Conservation (phyloP, 352 stramenopile species). For the Blastocystis hominis region DNA sequence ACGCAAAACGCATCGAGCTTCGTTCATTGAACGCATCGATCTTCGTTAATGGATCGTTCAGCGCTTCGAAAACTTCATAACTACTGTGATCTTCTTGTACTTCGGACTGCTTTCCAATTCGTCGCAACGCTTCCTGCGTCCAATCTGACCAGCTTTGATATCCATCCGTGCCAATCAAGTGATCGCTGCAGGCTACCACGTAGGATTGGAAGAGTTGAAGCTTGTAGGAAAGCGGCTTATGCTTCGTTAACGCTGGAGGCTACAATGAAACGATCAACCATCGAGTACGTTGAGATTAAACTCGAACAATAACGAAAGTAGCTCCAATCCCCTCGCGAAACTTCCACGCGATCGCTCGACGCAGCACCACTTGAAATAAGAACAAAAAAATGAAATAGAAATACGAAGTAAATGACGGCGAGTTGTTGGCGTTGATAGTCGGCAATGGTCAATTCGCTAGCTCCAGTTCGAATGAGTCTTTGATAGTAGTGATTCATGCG, state of each 20-base stretch:
- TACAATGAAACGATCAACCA: not conserved
- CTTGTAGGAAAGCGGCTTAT: not conserved
- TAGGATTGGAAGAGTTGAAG: conserved; percentile 22
- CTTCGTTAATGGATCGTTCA: not conserved
- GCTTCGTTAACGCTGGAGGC: not conserved
- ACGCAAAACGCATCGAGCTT: not conserved
- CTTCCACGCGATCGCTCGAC: not conserved
- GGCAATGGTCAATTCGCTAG: not conserved
- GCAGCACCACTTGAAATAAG: not conserved
- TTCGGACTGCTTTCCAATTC: not conserved
- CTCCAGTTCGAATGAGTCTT: not conserved
- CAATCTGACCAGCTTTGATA: conserved; percentile 20
- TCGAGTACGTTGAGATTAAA: conserved; percentile 18
- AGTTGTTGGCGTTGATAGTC: conserved; percentile 28
- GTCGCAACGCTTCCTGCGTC: not conserved
- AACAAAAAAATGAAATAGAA: too few relatives aligned
- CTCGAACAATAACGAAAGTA: conserved; percentile 8
- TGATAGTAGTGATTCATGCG: conserved; percentile 10
- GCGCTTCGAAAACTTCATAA: not conserved
- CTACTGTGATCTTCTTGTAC: not conserved
- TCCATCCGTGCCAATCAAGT: not conserved
- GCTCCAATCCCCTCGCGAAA: not conserved
- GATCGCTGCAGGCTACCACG: not conserved
- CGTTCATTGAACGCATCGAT: not conserved
- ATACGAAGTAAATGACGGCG: conserved; percentile 26